Evolutionary conservation across 306 rosid species (phyloP).

Genomic region (Quercus mongolica): DNA sequence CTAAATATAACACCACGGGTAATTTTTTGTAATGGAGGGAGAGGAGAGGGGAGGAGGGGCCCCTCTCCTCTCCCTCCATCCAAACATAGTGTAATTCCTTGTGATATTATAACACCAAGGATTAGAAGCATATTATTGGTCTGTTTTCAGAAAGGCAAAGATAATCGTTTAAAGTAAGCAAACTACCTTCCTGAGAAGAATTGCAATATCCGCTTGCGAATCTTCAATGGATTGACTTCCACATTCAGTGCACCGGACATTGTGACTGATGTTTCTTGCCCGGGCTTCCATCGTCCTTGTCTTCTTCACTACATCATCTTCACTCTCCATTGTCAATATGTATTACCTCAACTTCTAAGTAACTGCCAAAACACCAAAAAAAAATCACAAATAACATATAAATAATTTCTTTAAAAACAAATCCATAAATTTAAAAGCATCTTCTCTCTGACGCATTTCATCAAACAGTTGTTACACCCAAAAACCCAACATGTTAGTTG

Average conservation of each 20-base stretch:
- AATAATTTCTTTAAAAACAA: background rate
- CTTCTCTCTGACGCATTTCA: constrained; percentile 31
- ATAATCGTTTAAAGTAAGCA: background rate
- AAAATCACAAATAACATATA: background rate
- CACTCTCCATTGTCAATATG: constrained; percentile 50
- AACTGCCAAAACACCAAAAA: constrained; percentile 10
- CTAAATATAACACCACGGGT: background rate
- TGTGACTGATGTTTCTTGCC: constrained; percentile 87
- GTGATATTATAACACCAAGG: background rate
- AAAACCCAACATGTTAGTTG: background rate
- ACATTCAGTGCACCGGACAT: constrained; percentile 92
- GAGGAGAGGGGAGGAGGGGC: too few relatives aligned
- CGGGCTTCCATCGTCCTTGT: constrained; percentile 63
- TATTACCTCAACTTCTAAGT: constrained; percentile 9
- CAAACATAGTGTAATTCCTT: background rate
- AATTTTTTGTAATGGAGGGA: too few relatives aligned
- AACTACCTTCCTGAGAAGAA: constrained; percentile 83
- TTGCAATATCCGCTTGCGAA: constrained; percentile 95
- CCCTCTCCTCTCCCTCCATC: too few relatives aligned
- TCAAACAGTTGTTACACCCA: constrained; percentile 33
- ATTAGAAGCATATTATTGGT: background rate
- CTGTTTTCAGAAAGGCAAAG: background rate
- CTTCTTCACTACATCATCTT: constrained; percentile 59
- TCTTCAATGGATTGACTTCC: constrained; percentile 99
- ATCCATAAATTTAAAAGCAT: background rate